Conservation (phyloP, 176 grass and related monocot species). For the Paspalum vaginatum region DNA sequence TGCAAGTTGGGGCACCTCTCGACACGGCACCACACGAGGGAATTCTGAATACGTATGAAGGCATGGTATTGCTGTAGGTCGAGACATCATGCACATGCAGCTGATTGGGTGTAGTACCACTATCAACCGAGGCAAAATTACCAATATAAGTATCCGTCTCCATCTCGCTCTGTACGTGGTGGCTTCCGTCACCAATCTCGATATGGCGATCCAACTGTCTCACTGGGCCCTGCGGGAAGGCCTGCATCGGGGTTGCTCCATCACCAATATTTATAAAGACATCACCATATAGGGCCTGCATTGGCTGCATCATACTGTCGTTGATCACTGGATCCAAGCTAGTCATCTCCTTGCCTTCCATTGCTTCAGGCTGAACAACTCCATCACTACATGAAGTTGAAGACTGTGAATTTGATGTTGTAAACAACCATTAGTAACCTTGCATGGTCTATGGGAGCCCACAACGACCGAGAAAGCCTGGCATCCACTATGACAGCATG, state of each 20-base stretch:
- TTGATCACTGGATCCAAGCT: too few relatives aligned
- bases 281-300: neutral
- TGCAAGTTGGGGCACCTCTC: slow-evolving; percentile 10
- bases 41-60: too few relatives aligned
- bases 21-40: neutral
- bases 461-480: neutral
- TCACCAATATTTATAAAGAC: neutral
- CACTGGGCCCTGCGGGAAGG: neutral
- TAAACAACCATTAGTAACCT: too few relatives aligned
- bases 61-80: neutral
- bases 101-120: too few relatives aligned
- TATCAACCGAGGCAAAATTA: too few relatives aligned
- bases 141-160: too few relatives aligned
- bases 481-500: too few relatives aligned
- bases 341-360: too few relatives aligned
- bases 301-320: neutral
- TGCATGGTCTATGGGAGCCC: neutral
- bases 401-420: too few relatives aligned
- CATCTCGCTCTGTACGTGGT: too few relatives aligned
- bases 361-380: too few relatives aligned
- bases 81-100: neutral
- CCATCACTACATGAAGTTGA: too few relatives aligned
- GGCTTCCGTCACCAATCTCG: neutral
- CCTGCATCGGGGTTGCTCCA: neutral
- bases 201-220: neutral